Conservation (phyloP, 345 rosid species). For the Bruguiera parviflora region DNA sequence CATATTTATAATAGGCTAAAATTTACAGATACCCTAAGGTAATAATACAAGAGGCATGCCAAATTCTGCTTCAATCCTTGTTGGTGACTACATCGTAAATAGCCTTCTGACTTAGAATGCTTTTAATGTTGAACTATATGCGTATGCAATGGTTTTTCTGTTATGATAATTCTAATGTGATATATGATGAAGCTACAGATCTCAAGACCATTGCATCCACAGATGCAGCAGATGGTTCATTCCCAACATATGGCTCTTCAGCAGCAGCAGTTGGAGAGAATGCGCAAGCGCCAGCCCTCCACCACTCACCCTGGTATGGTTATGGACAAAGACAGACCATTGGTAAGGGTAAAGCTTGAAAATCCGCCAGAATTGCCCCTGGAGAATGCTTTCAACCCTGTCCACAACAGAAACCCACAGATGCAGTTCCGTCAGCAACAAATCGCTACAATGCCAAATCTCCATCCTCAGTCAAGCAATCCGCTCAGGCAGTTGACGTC, state of each 20-base stretch:
- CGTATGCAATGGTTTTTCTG: background rate
- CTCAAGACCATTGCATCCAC: constrained; percentile 64
- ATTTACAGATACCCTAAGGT: too few relatives aligned
- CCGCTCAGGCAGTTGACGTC: constrained; percentile 69
- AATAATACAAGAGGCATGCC: too few relatives aligned
- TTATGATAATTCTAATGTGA: background rate
- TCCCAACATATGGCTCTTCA: constrained; percentile 48
- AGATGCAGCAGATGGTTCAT: constrained; percentile 70
- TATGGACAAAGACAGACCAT: constrained; percentile 63
- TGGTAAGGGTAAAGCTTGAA: constrained; percentile 81
- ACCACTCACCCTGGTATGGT: constrained; percentile 60
- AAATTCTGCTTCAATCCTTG: background rate
- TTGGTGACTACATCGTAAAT: background rate
- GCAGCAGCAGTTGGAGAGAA: constrained; percentile 57
- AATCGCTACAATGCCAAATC: constrained; percentile 55
- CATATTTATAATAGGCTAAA: too few relatives aligned
- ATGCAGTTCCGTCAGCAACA: constrained; percentile 71
- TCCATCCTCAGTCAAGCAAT: constrained; percentile 58
- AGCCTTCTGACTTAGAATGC: background rate
- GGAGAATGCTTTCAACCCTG: constrained; percentile 59
- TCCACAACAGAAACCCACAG: constrained; percentile 55
- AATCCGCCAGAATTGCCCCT: constrained; percentile 57
- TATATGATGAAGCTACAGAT: constrained; percentile 44
- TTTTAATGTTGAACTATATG: background rate
- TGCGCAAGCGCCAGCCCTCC: constrained; percentile 59